These are phyloP conservation scores for Earliella scabrosa DNA, from an alignment of 1,284 basidiomycete genomes.

Conservation along the genomic window DNA sequence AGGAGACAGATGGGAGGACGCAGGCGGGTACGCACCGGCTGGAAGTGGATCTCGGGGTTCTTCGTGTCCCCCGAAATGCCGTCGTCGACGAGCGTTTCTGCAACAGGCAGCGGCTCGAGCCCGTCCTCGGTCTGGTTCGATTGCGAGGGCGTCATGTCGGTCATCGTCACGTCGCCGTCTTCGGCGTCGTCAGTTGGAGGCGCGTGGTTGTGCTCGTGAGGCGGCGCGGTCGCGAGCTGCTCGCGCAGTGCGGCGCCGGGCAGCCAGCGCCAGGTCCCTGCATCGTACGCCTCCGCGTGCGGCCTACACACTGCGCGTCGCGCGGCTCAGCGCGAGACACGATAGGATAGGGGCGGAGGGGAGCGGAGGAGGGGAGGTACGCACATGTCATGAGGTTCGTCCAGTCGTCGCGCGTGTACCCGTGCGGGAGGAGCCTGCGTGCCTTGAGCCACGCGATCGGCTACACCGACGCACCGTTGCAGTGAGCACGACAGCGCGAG, in stretches of 20 bases:
- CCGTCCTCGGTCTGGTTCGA: not conserved
- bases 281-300: slow-evolving; percentile 11
- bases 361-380: not conserved
- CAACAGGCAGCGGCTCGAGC: not conserved
- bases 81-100: slow-evolving; percentile 15
- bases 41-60: slow-evolving; percentile 13
- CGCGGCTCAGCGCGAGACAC: not conserved
- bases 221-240: not conserved
- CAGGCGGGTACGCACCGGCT: slow-evolving; percentile 3
- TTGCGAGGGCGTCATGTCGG: not conserved
- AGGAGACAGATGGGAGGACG: not conserved
- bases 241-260: slow-evolving; percentile 2
- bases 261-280: slow-evolving; percentile 9
- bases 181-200: not conserved
- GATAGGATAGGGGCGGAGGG: not conserved
- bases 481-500: not conserved
- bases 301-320: slow-evolving; percentile 2
- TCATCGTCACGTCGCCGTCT: slow-evolving; percentile 8
- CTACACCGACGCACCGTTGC: not conserved
- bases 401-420: slow-evolving; percentile 16
- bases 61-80: slow-evolving; percentile 8
- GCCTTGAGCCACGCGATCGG: slow-evolving; percentile 8
- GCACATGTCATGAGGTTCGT: slow-evolving; percentile 16
- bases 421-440: not conserved
- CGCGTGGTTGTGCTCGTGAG: too few relatives aligned